Evolutionary conservation across 1,139 yeast species (phyloP).

Genomic region (Citeromyces hawaiiensis): DNA sequence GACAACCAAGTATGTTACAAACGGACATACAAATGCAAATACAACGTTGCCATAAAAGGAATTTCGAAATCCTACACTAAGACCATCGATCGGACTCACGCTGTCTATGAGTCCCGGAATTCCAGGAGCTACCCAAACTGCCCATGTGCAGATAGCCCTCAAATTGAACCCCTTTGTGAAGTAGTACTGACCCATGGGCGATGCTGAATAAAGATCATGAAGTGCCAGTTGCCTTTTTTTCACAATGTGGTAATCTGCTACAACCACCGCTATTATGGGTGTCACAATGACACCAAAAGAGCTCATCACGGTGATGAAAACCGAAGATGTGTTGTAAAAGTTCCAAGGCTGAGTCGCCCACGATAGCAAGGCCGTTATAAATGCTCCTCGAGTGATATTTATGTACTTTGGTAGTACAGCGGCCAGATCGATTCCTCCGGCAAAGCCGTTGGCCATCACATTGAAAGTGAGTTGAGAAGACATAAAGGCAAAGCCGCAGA

Average conservation of each 20-base stretch:
- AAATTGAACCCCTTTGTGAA: too few species aligned
- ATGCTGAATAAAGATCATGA: constrained; percentile 19
- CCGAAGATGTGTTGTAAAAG: constrained; percentile 17
- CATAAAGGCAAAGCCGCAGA: constrained; percentile 14
- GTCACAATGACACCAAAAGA: constrained; percentile 24
- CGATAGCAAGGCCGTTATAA: constrained; percentile 14
- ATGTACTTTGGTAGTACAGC: constrained; percentile 19
- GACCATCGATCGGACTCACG: too few species aligned
- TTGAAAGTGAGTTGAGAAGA: constrained; percentile 16
- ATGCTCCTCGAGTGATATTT: constrained; percentile 20
- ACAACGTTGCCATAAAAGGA: too few species aligned
- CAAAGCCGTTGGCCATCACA: constrained; percentile 26
- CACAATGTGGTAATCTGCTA: constrained; percentile 25
- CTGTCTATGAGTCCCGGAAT: too few species aligned
- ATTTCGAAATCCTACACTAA: too few species aligned
- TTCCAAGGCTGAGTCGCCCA: constrained; percentile 21
- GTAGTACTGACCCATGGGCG: constrained; percentile 22
- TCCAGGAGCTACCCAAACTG: too few species aligned
- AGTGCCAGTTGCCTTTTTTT: constrained; percentile 18
- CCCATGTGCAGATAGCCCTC: too few species aligned
- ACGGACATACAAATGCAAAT: too few species aligned
- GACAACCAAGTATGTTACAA: too few species aligned
- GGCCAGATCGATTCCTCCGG: constrained; percentile 31
- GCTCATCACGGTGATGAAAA: constrained; percentile 20
- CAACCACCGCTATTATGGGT: constrained; percentile 27